Base-by-base conservation (phyloP, 1,284 basidiomycete genomes). In the Pseudomicrostroma phylloplanum region DNA sequence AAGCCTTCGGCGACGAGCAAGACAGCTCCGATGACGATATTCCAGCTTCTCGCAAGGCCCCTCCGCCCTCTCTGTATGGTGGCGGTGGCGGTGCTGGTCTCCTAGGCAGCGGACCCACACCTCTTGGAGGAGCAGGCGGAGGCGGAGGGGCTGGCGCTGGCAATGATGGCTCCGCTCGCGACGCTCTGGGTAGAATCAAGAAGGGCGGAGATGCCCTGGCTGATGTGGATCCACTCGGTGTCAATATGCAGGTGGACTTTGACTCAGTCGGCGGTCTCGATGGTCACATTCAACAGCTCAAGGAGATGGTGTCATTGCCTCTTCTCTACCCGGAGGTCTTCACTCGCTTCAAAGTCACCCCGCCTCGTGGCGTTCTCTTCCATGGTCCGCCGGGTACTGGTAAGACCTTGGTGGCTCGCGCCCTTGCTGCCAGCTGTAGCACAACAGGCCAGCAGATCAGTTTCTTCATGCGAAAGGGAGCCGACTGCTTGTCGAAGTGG, bases 381-480 rank as follows among this genome's bases (percentile, higher is more conserved):
- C 96, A 79, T 57, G 77, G 77, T 12, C 77, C 77, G 1, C 77
- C 77, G 7, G 77, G 77, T 26, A 79, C 77, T 11, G 77, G 77
- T 57, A 79, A 79, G 66, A 79, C 77, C 46, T 69, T 79, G 30
- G 73, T 79, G 3, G 96, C 96, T 0, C 85, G 96, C 64, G 96
- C 96, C 0, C 83, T 99, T 3, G 94, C 96, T 0, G 91, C 94
- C 0, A 96, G 90, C 67, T 94, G 91, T 80, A 88, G 91, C 56
- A 88, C 88, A 0, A 87, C 91, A 56, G 93, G 91, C 39, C 89
- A 89, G 71, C 88, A 89, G 71, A 94, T 98, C 46, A 89, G 91
- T 1, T 99, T 99, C 83, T 98, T 96, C 84, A 98, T 99, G 96
- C 89, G 96, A 57, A 99, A 99, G 81, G 96, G 96, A 46, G 96